Percentiles rank a stretch among this genome's conserved stretches.
These are phyloP conservation scores for Rhizopogon vesiculosus DNA, from an alignment of 768 basidiomycete species.

Conservation along the genomic window DNA sequence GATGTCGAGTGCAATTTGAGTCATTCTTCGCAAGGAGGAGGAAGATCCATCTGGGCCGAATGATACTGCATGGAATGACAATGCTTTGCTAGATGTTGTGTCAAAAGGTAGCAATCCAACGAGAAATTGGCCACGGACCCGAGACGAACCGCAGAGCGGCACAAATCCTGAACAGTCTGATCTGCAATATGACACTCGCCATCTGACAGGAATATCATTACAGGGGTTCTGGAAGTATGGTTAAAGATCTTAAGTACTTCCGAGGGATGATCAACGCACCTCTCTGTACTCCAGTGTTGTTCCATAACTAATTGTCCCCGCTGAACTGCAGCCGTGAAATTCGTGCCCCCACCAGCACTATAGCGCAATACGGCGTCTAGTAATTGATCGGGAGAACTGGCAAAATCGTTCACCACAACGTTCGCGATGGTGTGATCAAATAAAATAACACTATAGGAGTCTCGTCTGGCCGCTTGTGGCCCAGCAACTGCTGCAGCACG, in stretches of 20 bases:
- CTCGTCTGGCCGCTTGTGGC: conserved; percentile 31
- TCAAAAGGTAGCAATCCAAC: neutral
- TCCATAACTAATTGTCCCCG: conserved; percentile 36
- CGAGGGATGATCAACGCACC: conserved; percentile 23
- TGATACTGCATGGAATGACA: conserved; percentile 56
- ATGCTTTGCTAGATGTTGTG: conserved; percentile 36
- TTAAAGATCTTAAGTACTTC: neutral
- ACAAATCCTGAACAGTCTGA: conserved; percentile 33
- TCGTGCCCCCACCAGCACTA: conserved; percentile 32
- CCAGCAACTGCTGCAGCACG: conserved; percentile 34
- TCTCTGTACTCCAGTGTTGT: conserved; percentile 44
- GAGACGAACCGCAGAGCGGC: conserved; percentile 35
- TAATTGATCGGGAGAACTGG: conserved; percentile 39
- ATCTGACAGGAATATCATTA: conserved; percentile 52
- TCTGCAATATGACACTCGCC: conserved; percentile 43
- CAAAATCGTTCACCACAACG: conserved; percentile 41
- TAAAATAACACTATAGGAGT: conserved; percentile 53
- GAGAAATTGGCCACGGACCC: conserved; percentile 31
- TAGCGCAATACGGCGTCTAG: conserved; percentile 33
- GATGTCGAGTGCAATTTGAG: conserved; percentile 42
- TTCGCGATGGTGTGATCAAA: conserved; percentile 28
- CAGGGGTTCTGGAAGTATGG: conserved; percentile 29
- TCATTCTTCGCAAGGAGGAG: conserved; percentile 41
- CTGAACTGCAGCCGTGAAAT: conserved; percentile 38
- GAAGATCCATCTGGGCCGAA: conserved; percentile 36